Conservation (phyloP, 208 protist species). For the Trypanosoma cruzi region DNA sequence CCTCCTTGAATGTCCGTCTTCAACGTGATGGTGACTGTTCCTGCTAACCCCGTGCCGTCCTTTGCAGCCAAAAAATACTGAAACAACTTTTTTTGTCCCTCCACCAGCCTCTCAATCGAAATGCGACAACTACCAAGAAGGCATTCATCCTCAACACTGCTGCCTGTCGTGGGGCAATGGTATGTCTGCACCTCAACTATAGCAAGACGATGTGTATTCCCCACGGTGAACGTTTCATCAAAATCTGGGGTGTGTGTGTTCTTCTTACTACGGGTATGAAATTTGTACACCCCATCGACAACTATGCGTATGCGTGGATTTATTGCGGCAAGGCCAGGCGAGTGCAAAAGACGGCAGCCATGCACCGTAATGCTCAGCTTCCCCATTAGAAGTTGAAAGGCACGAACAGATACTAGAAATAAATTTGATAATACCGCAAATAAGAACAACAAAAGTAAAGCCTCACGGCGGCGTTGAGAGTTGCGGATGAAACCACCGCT, state of each 20-base stretch:
- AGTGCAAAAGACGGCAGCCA: conserved; percentile 40
- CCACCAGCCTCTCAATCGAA: conserved; percentile 60
- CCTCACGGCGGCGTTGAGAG: neutral
- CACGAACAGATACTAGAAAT: too few species aligned
- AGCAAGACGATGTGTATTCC: conserved; percentile 79
- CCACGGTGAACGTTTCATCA: conserved; percentile 73
- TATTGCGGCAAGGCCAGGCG: conserved; percentile 34
- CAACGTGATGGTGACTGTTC: conserved; percentile 71
- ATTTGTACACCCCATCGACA: conserved; percentile 75
- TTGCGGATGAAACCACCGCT: neutral
- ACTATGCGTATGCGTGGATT: conserved; percentile 55
- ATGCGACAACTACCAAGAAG: conserved; percentile 75
- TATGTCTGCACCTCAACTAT: conserved; percentile 70
- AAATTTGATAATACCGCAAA: too few species aligned
- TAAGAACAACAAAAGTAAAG: too few species aligned
- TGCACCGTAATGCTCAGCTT: conserved; percentile 66
- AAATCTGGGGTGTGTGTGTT: conserved; percentile 48
- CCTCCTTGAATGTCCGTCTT: conserved; percentile 64
- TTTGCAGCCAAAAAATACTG: conserved; percentile 41
- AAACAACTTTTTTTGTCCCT: conserved; percentile 42
- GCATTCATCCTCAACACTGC: conserved; percentile 17
- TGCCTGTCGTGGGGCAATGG: conserved; percentile 20
- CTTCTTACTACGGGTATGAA: conserved; percentile 49
- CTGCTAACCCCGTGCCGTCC: conserved; percentile 46
- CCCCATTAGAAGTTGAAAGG: conserved; percentile 37